phyloP scores from a whole-genome alignment of 129 eudicot species.

The Flaveria trinervia region DNA sequence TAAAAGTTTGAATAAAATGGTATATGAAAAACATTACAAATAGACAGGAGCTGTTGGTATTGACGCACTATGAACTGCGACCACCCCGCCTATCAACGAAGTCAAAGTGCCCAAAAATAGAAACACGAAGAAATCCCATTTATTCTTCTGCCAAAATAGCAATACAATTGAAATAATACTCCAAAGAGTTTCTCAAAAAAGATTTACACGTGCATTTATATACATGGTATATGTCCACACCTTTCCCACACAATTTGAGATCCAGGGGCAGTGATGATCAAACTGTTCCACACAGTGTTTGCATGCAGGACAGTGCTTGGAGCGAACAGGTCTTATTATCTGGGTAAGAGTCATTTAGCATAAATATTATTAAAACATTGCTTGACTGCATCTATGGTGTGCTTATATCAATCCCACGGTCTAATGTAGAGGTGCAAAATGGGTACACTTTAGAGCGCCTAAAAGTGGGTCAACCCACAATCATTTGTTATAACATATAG shows the following conservation, averaged over 20 bases:
- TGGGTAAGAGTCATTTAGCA: conserved; percentile 28
- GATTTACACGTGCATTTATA: conserved; percentile 7
- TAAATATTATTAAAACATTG: conserved; percentile 4
- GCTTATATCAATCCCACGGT: neutral
- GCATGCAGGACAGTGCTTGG: conserved; percentile 92
- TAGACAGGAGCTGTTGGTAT: conserved; percentile 19
- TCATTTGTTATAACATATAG: neutral
- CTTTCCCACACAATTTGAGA: conserved; percentile 99
- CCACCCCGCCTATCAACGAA: conserved; percentile 49
- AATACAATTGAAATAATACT: conserved; percentile 4
- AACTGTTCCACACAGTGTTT: conserved; percentile 88
- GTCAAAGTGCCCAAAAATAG: conserved; percentile 71
- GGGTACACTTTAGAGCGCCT: neutral
- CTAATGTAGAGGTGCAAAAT: conserved; percentile 9
- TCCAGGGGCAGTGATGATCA: conserved; percentile 99
- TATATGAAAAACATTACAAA: neutral
- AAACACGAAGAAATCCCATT: conserved; percentile 81
- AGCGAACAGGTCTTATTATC: conserved; percentile 90
- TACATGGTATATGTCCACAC: conserved; percentile 35
- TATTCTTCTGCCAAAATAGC: conserved; percentile 68
- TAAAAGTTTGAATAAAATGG: conserved; percentile 6
- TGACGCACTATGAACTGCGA: conserved; percentile 67
- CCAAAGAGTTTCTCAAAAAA: conserved; percentile 14
- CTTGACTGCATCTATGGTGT: conserved; percentile 9
- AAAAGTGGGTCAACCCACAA: conserved; percentile 5